A percentile compares a stretch with the other conserved stretches of the same genome.
These are phyloP conservation scores for Ganoderma lucidum DNA, from an alignment of 1,284 basidiomycete genomes.

Conservation along the genomic window DNA sequence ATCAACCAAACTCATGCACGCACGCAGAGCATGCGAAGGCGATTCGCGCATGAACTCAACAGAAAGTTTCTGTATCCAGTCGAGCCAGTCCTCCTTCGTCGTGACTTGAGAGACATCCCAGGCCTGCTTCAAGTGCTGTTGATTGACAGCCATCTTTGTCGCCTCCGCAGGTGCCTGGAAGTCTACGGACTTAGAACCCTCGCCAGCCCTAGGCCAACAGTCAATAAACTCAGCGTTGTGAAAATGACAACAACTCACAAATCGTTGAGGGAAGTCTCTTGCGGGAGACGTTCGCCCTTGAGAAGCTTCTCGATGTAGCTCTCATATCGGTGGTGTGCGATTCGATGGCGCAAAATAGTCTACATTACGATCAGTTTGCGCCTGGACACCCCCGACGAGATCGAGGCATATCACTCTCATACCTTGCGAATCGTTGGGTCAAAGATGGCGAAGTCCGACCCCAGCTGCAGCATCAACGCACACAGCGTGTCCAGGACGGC, in stretches of 20 bases:
- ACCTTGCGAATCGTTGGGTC: conserved; percentile 98
- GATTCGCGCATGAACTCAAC: conserved; percentile 99
- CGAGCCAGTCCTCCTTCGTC: conserved; percentile 92
- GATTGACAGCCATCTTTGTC: conserved; percentile 94
- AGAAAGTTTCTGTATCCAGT: conserved; percentile 95
- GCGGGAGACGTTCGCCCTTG: conserved; percentile 91
- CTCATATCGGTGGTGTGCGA: conserved; percentile 91
- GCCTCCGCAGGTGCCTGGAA: conserved; percentile 83
- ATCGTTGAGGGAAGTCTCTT: conserved; percentile 70
- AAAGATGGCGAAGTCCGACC: conserved; percentile 97
- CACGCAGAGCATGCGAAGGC: conserved; percentile 95
- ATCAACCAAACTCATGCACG: conserved; percentile 94
- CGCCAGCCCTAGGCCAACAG: conserved; percentile 52
- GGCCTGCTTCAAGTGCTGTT: conserved; percentile 96
- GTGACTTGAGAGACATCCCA: conserved; percentile 92
- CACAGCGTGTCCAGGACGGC: conserved; percentile 96
- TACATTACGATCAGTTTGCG: conserved; percentile 40
- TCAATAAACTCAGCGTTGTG: background rate
- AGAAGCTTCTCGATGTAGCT: conserved; percentile 89
- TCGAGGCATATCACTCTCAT: conserved; percentile 27
- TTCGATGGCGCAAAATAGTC: conserved; percentile 82
- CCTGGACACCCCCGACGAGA: background rate
- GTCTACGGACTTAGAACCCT: conserved; percentile 70
- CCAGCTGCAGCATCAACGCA: conserved; percentile 92
- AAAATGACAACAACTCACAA: conserved; percentile 10